Percentiles rank a stretch among this genome's conserved stretches.
phyloP scores from a whole-genome alignment of 331 rosid species.

The Stylosanthes scabra region DNA sequence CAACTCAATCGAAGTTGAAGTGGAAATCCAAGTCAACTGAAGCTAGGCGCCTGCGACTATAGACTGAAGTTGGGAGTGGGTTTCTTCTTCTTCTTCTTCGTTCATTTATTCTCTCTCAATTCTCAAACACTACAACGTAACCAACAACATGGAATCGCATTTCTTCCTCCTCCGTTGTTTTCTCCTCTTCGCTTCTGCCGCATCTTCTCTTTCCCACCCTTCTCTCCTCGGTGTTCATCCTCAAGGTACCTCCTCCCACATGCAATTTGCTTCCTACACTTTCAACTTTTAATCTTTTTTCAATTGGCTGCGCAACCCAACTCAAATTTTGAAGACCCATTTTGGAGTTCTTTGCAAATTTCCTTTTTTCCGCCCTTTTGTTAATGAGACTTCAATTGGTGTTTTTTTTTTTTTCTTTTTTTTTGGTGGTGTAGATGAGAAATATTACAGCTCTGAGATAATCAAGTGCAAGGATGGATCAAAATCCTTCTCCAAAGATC shows the following conservation, averaged over 20 bases:
- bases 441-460: constrained; percentile 57
- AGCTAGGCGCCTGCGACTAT: not conserved
- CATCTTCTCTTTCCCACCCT: constrained; percentile 43
- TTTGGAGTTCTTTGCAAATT: no score
- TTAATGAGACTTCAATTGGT: constrained; percentile 12
- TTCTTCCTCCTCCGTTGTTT: constrained; percentile 45
- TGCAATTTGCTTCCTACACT: no score
- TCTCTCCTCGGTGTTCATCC: constrained; percentile 76
- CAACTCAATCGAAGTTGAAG: not conserved
- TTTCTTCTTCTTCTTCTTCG: not conserved
- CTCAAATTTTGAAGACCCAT: no score
- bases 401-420: not conserved
- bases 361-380: not conserved
- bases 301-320: no score
- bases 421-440: constrained; percentile 67
- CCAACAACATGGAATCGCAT: constrained; percentile 43
- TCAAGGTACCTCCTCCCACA: constrained; percentile 57
- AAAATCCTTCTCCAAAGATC: constrained; percentile 72
- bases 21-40: constrained; percentile 19
- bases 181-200: constrained; percentile 49
- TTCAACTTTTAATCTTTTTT: no score
- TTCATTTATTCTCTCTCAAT: not conserved
- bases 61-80: not conserved
- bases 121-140: not conserved
- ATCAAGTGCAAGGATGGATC: constrained; percentile 82